Conservation (phyloP, 176 grass and related monocot species). For the Guadua angustifolia region DNA sequence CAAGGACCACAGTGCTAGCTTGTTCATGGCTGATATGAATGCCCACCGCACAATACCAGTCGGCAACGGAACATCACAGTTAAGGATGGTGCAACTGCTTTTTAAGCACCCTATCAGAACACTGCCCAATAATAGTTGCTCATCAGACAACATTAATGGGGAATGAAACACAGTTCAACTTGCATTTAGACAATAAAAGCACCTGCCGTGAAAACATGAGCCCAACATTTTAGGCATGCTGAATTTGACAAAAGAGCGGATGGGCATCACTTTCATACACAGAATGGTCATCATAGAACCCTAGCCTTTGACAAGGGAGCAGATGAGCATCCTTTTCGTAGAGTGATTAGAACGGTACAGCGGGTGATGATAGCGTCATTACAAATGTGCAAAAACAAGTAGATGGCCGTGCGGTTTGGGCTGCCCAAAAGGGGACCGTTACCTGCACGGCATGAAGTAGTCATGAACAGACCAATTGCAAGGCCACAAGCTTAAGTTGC, state of each 20-base stretch:
- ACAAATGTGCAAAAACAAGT: not conserved
- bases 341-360: not conserved
- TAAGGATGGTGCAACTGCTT: not conserved
- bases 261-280: slow-evolving; percentile 14
- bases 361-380: not conserved
- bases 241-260: not conserved
- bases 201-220: not conserved
- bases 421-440: not conserved
- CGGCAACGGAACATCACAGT: not conserved
- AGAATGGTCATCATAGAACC: not conserved
- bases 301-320: not conserved
- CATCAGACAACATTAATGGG: slow-evolving; percentile 12
- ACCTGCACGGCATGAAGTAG: not conserved
- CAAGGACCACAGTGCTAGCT: slow-evolving; percentile 14
- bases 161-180: not conserved
- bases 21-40: slow-evolving; percentile 32
- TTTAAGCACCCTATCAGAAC: slow-evolving; percentile 4
- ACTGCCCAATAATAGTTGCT: not conserved
- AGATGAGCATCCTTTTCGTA: slow-evolving; percentile 1
- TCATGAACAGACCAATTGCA: not conserved
- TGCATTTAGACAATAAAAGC: not conserved
- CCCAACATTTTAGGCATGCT: slow-evolving; percentile 8
- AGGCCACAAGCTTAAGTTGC: not conserved
- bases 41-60: slow-evolving; percentile 35
- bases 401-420: not conserved